Conservation (phyloP, 2,329 filamentous ascomycete genomes). For the Colletotrichum scovillei region DNA sequence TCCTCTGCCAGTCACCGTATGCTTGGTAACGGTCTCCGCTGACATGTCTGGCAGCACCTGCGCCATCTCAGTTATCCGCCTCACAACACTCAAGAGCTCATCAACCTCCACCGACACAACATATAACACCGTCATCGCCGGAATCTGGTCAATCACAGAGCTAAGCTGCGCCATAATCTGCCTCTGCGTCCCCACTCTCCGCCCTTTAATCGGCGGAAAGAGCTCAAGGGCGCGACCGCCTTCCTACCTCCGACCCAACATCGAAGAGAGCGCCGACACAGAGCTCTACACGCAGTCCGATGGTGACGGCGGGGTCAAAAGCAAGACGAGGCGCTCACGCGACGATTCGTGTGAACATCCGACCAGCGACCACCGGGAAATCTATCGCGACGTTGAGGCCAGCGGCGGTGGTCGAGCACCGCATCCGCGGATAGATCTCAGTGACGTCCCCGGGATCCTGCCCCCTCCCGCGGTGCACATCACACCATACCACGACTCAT, state of each 20-base stretch:
- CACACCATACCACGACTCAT: background rate
- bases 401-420: background rate
- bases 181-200: constrained; percentile 51
- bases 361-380: background rate
- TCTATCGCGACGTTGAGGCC: background rate
- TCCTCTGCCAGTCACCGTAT: background rate
- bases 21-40: background rate
- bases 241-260: background rate
- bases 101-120: constrained; percentile 45
- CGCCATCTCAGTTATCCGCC: constrained; percentile 43
- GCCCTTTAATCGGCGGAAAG: constrained; percentile 41
- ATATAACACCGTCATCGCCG: constrained; percentile 43
- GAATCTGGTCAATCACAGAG: constrained; percentile 53
- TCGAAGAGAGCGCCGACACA: constrained; percentile 4
- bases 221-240: background rate
- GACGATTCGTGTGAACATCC: background rate
- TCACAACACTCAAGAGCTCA: constrained; percentile 43
- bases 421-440: background rate
- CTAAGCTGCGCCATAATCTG: constrained; percentile 52
- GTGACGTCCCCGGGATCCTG: background rate
- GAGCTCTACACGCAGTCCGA: background rate
- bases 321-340: background rate
- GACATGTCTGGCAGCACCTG: constrained; percentile 36
- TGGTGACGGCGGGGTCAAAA: background rate
- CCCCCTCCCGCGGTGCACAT: background rate